Evolutionary conservation across 495 filamentous ascomycete genomes (phyloP).

Genomic region (Aspergillus avenaceus): DNA sequence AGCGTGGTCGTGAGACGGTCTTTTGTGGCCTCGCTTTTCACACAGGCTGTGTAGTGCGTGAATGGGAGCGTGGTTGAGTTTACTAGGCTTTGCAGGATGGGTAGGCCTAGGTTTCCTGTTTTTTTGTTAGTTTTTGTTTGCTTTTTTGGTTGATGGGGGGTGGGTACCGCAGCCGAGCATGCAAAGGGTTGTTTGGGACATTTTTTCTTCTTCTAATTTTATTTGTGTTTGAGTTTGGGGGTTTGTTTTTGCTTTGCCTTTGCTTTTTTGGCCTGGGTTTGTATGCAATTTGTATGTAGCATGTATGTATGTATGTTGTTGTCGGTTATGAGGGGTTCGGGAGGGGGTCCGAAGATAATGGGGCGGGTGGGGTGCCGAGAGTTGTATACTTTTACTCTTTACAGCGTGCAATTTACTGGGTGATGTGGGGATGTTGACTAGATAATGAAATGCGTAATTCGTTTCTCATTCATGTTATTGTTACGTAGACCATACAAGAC

Average conservation of each 20-base stretch:
- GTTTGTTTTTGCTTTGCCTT: no score
- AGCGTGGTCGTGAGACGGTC: conserved; percentile 6
- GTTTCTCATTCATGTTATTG: neutral
- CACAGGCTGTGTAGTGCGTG: conserved; percentile 28
- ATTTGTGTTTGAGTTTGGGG: no score
- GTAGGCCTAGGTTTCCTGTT: conserved; percentile 34
- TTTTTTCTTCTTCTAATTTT: no score
- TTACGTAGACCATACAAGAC: conserved; percentile 5
- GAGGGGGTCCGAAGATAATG: no score
- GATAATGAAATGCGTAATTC: neutral
- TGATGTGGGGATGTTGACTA: no score
- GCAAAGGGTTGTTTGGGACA: conserved; percentile 31
- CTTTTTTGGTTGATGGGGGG: no score
- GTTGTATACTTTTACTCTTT: neutral
- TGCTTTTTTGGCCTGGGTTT: no score
- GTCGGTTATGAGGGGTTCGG: no score
- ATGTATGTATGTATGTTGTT: no score
- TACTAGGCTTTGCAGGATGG: conserved; percentile 29
- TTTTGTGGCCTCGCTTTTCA: conserved; percentile 23
- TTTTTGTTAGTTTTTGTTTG: neutral
- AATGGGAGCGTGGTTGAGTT: conserved; percentile 14
- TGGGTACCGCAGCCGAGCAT: conserved; percentile 39
- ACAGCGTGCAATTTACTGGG: no score
- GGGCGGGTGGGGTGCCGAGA: no score
- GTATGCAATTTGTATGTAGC: no score